These are phyloP conservation scores for Leishmania major DNA, from an alignment of 208 protist species.

Conservation along the genomic window DNA sequence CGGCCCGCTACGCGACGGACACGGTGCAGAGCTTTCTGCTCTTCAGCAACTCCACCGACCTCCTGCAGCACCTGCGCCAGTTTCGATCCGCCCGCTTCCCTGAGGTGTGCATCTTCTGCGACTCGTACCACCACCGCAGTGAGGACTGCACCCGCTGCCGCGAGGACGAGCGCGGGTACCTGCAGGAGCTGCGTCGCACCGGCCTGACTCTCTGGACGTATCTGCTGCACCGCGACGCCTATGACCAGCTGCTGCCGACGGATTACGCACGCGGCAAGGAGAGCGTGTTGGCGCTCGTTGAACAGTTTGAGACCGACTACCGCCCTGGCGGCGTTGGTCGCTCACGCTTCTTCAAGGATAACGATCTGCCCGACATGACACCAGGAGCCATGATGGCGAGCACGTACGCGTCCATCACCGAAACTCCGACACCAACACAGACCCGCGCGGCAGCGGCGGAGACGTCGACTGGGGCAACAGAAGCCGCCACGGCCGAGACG, in stretches of 20 bases:
- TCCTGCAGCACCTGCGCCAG: slow-evolving; percentile 70
- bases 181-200: slow-evolving; percentile 66
- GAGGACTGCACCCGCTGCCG: slow-evolving; percentile 57
- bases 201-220: slow-evolving; percentile 81
- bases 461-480: neutral
- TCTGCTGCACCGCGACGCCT: slow-evolving; percentile 51
- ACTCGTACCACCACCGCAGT: slow-evolving; percentile 71
- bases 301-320: slow-evolving; percentile 78
- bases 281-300: slow-evolving; percentile 56
- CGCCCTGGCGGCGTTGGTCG: slow-evolving; percentile 72
- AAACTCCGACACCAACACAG: neutral
- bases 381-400: slow-evolving; percentile 12
- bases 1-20: slow-evolving; percentile 86
- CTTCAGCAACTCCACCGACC: slow-evolving; percentile 70
- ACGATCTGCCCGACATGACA: slow-evolving; percentile 47
- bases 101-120: slow-evolving; percentile 86
- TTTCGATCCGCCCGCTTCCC: slow-evolving; percentile 72
- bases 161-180: slow-evolving; percentile 64
- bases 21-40: slow-evolving; percentile 82
- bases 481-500: neutral
- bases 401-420: slow-evolving; percentile 31
- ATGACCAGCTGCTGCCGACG: slow-evolving; percentile 75
- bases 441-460: neutral
- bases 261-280: slow-evolving; percentile 58
- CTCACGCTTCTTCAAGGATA: slow-evolving; percentile 65